These are phyloP conservation scores for Pyrenochaeta sp. DNA, from an alignment of 2,329 filamentous ascomycete species.

Conservation along the genomic window DNA sequence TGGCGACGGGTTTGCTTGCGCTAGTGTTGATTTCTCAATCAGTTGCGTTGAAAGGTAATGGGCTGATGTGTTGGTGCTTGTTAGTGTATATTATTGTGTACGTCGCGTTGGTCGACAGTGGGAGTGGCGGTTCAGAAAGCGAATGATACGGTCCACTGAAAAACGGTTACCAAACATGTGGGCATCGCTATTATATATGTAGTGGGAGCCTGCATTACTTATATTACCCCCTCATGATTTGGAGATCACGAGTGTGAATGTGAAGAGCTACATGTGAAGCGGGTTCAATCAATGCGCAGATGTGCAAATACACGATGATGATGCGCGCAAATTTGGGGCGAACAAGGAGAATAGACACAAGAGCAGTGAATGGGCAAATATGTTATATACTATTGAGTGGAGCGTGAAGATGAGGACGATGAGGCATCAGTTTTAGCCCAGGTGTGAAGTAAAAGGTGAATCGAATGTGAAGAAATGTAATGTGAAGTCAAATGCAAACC, in stretches of 20 bases:
- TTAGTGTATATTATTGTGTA: not conserved
- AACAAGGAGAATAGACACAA: not conserved
- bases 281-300: no score
- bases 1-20: slow-evolving; percentile 11
- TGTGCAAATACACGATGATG: not conserved
- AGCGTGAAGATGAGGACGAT: not conserved
- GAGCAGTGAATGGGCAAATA: not conserved
- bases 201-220: slow-evolving; percentile 1
- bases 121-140: slow-evolving; percentile 11
- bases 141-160: slow-evolving; percentile 20
- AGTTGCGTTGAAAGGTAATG: not conserved
- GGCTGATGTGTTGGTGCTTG: not conserved
- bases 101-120: not conserved
- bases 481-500: slow-evolving; percentile 1
- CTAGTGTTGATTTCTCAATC: slow-evolving; percentile 1
- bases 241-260: slow-evolving; percentile 8
- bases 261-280: not conserved
- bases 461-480: not conserved
- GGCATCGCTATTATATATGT: not conserved
- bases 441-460: slow-evolving; percentile 7
- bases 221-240: slow-evolving; percentile 4
- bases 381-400: not conserved
- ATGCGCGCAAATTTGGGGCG: not conserved
- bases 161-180: not conserved
- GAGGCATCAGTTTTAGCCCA: slow-evolving; percentile 2